phyloP scores from a whole-genome alignment of 164 flowering plant species.

The Macadamia integrifolia region DNA sequence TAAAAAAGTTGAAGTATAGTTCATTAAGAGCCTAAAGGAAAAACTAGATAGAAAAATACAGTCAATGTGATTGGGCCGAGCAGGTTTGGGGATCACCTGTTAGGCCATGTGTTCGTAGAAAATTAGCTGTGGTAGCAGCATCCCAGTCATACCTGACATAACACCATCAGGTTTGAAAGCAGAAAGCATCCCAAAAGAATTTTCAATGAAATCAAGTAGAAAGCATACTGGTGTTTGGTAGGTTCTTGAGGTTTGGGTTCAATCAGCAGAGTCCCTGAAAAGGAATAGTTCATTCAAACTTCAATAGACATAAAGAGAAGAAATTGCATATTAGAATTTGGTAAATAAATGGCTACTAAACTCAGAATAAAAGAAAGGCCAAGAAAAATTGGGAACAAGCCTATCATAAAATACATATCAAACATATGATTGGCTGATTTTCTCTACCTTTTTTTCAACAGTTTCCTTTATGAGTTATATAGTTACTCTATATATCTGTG shows the following conservation, averaged over 20 bases:
- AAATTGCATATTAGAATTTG: background rate
- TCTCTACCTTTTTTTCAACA: too few relatives aligned
- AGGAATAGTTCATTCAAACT: background rate
- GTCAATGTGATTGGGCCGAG: background rate
- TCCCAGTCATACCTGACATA: constrained; percentile 90
- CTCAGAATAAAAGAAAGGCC: too few relatives aligned
- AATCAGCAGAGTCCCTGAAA: constrained; percentile 72
- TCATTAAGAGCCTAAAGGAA: too few relatives aligned
- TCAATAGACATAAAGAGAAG: background rate
- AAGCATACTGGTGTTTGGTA: constrained; percentile 88
- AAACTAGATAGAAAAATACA: too few relatives aligned
- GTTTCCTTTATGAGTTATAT: background rate
- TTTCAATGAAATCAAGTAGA: background rate
- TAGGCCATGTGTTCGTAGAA: constrained; percentile 83
- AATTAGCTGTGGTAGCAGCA: constrained; percentile 86
- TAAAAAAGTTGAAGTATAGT: too few relatives aligned
- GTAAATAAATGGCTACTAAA: too few relatives aligned
- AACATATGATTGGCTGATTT: too few relatives aligned
- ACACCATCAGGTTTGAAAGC: constrained; percentile 1
- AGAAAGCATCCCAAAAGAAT: background rate
- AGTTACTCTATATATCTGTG: background rate
- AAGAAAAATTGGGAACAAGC: too few relatives aligned
- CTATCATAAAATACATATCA: too few relatives aligned
- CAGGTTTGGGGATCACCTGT: constrained; percentile 30
- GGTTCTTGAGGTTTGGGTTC: constrained; percentile 99